phyloP scores from a whole-genome alignment of 305 asterid genomes.

The Solanum aculeatissimum region DNA sequence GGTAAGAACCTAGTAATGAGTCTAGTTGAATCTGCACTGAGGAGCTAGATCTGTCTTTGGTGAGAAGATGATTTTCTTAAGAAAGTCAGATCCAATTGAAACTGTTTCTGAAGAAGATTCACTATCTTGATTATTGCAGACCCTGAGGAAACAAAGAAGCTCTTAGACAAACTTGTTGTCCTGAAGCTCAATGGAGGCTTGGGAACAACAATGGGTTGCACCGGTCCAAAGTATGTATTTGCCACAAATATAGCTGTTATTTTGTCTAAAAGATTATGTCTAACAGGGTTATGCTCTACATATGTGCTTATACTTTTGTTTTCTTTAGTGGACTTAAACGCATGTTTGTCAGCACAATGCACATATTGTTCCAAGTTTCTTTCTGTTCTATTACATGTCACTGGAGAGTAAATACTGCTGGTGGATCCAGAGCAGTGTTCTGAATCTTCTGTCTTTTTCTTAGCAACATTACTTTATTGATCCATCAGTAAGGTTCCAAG shows the following conservation, averaged over 20 bases:
- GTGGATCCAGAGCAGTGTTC: background rate
- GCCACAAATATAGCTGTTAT: background rate
- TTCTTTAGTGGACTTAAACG: background rate
- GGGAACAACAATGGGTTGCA: slow-evolving; percentile 91
- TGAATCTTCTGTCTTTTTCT: background rate
- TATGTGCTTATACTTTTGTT: background rate
- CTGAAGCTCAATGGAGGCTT: slow-evolving; percentile 84
- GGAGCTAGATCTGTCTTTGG: background rate
- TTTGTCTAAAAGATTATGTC: background rate
- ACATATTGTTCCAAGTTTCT: background rate
- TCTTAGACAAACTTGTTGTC: slow-evolving; percentile 71
- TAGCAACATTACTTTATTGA: background rate
- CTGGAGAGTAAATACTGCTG: background rate
- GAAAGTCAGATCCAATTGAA: background rate
- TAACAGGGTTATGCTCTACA: background rate
- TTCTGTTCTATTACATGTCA: background rate
- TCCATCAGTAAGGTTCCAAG: background rate
- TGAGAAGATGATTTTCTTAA: background rate
- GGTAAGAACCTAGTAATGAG: background rate
- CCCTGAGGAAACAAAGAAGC: slow-evolving; percentile 42
- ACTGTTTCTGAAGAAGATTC: background rate
- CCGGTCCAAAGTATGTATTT: slow-evolving; percentile 64
- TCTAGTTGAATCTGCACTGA: background rate
- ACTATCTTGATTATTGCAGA: slow-evolving; percentile 24
- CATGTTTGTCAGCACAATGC: background rate